phyloP scores from a whole-genome alignment of 1,284 basidiomycete genomes.

The Flammula alnicola region DNA sequence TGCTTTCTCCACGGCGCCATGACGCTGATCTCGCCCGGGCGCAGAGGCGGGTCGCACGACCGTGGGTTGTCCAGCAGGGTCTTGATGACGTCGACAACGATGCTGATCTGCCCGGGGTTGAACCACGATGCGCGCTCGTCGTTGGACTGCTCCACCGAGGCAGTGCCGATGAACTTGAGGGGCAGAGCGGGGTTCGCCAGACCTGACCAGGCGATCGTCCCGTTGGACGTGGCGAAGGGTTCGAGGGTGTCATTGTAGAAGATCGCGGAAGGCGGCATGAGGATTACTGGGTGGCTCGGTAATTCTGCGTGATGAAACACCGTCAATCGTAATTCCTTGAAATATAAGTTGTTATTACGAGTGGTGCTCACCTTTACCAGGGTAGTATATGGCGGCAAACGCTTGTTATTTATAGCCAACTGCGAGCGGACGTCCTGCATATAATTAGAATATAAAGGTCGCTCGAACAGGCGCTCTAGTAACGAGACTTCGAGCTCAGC shows the following conservation, averaged over 20 bases:
- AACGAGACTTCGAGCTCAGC: conserved; percentile 51
- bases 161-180: conserved; percentile 45
- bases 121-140: conserved; percentile 53
- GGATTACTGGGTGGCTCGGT: conserved; percentile 52
- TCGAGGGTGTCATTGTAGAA: conserved; percentile 50
- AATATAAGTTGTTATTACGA: not conserved
- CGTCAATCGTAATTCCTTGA: not conserved
- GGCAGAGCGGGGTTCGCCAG: conserved; percentile 42
- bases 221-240: conserved; percentile 44
- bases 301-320: conserved; percentile 33
- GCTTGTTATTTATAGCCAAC: conserved; percentile 5
- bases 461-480: conserved; percentile 49
- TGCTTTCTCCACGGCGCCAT: conserved; percentile 55
- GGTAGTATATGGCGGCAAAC: conserved; percentile 40
- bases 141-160: conserved; percentile 41
- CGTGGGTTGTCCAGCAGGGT: conserved; percentile 40
- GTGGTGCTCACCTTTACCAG: conserved; percentile 41
- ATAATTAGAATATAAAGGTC: conserved; percentile 40
- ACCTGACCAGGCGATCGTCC: conserved; percentile 42
- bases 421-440: conserved; percentile 10
- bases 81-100: conserved; percentile 39
- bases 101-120: conserved; percentile 47
- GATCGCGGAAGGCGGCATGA: conserved; percentile 54
- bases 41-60: conserved; percentile 41
- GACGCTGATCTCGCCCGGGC: conserved; percentile 44